Base-by-base conservation (phyloP, 257 asterid genomes). In the Paulownia fortunei region DNA sequence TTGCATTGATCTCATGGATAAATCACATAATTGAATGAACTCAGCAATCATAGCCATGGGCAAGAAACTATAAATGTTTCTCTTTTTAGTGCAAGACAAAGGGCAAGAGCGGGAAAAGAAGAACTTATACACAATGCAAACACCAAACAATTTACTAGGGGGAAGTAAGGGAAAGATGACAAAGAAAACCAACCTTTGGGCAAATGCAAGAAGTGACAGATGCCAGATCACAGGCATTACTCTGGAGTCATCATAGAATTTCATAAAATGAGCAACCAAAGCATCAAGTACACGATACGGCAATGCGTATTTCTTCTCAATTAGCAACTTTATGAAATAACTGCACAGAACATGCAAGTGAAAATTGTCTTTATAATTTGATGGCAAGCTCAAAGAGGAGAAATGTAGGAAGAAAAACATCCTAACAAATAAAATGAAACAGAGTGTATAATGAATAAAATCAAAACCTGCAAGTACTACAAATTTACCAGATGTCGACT, bases 191-290 rank as follows among this genome's bases (percentile, higher is more conserved):
- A 69, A 90, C 98, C 97, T 93, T 83, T 93, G 97, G 27, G 87
- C 97, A 85, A 96, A 92, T 79, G 97, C 97, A 74, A 96, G 98
- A 75, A 96, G 97, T 49, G 98, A 96, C 79, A 89, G 97, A 79
- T 96, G 99, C 98, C 99, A 96, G 78, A 96, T 93, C 74, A 93
- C 98, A 59, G 98, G 99, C 99, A 96, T 96, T 84, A 83, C 77
- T 76, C 96, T 90, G 12, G 94, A 79, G 36, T 95, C 98, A 8
- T 87, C 92, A 15, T 75, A 79, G 87, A 90, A 93, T 82, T 44
- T 90, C 99, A 92, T 86, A 80, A 93, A 96, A 82, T 96, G 99
- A 79, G 87, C 88, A 62, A 90, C 97, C 92, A 96, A 84, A 13
- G 97, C 97, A 84, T 96, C 98, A 52, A 96, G 91, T 9, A 93